Evolutionary conservation across 108 stramenopile species (phyloP), one percentile per base, ranked within the genome.

Genomic region (Ochromonas danica): DNA sequence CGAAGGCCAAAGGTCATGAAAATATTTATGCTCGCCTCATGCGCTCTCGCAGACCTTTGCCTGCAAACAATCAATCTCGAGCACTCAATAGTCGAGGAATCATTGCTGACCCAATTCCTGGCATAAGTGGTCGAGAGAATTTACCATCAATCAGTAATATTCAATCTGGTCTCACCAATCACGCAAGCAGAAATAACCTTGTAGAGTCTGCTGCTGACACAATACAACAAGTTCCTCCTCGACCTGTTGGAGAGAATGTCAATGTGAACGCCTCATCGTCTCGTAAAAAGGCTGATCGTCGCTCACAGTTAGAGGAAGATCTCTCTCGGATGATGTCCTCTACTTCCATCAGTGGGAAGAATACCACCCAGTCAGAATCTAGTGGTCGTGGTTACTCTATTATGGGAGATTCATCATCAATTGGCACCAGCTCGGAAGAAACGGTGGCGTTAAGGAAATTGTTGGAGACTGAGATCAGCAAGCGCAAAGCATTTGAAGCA

Each of bases 1-100:
- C 72, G 3, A 17, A 42, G 3, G 17, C 51, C 45, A 75, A 75
- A 41, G 72, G 72, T 33, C 36, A 75, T 25, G 31, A 36, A 36
- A 27, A 75, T 3, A 36, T 75, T 28, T 75, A 60, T 60, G 3
- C 45, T 10, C 72, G 36, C 40, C 40, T 75, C 40, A 75, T 60
- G 43, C 67, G 51, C n/a, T n/a, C n/a, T n/a, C n/a, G n/a, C n/a
- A n/a, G n/a, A n/a, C n/a, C n/a, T n/a, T n/a, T n/a, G n/a, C n/a
- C n/a, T n/a, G n/a, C n/a, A 70, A 40, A 40, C 40, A 31, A 70
- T 70, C 67, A 31, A 57, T 57, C 67, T 70, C 17, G 67, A 22
- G 22, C 22, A 70, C 10, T 14, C 33, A 70, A 14, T 40, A 14
- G 40, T 38, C 40, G 10, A 17, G 14, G 17, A 40, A 40, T 31